phyloP scores from a whole-genome alignment of 2,329 filamentous ascomycete genomes.

The Cercospora nicotianae region DNA sequence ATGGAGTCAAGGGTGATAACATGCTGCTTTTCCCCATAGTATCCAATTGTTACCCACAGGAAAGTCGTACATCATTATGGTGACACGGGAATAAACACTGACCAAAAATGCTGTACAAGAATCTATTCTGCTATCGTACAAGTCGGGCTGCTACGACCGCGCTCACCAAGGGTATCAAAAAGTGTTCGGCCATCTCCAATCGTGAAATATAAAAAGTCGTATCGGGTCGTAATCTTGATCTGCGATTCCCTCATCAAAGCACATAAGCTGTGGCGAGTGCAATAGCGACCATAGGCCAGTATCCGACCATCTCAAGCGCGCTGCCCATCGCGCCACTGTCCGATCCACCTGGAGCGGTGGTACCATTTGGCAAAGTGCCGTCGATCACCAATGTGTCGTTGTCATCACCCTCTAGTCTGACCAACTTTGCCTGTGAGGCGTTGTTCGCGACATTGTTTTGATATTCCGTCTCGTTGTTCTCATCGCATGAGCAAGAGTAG shows the following conservation, averaged over 20 bases:
- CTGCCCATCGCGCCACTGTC: slow-evolving; percentile 29
- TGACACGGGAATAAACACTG: not conserved
- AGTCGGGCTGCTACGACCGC: not conserved
- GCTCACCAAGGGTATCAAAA: slow-evolving; percentile 1
- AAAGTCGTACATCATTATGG: not conserved
- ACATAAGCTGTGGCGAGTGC: slow-evolving; percentile 17
- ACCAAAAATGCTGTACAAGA: not conserved
- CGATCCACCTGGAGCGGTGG: slow-evolving; percentile 44
- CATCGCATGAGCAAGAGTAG: slow-evolving; percentile 65
- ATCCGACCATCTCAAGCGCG: slow-evolving; percentile 31
- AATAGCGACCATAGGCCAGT: slow-evolving; percentile 42
- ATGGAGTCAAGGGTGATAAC: not conserved
- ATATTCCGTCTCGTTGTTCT: slow-evolving; percentile 59
- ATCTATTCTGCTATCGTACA: not conserved
- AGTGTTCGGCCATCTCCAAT: not conserved
- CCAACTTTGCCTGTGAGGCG: slow-evolving; percentile 62
- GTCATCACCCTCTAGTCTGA: slow-evolving; percentile 60
- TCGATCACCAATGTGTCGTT: slow-evolving; percentile 65
- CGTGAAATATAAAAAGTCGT: not conserved
- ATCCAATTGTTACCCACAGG: too few relatives aligned
- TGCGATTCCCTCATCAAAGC: not conserved
- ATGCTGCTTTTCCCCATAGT: not conserved
- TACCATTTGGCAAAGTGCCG: slow-evolving; percentile 64
- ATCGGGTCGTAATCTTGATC: not conserved
- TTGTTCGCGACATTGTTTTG: slow-evolving; percentile 62